Conservation (phyloP, 208 protist genomes). For the Sergeia podlipaevii region DNA sequence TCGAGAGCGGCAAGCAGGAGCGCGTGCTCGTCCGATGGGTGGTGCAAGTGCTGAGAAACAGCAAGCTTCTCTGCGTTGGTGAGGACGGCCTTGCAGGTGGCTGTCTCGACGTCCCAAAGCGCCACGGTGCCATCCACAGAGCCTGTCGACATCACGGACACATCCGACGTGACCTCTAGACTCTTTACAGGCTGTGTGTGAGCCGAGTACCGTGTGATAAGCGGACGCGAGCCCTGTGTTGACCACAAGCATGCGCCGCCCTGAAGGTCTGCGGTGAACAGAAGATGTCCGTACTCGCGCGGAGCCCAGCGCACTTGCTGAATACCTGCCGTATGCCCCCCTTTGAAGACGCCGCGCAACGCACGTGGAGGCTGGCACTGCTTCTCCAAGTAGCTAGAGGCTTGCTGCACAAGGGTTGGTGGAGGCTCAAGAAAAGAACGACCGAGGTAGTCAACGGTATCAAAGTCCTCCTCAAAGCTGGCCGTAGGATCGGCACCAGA, state of each 20-base stretch:
- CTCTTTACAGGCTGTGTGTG: constrained; percentile 91
- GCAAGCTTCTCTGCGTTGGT: constrained; percentile 58
- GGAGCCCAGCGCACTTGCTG: constrained; percentile 92
- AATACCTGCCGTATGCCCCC: constrained; percentile 84
- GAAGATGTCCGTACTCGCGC: constrained; percentile 86
- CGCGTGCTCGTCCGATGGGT: constrained; percentile 48
- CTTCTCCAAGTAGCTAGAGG: constrained; percentile 10
- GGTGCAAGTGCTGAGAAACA: constrained; percentile 72
- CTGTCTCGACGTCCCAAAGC: constrained; percentile 96
- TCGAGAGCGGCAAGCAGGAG: constrained; percentile 64
- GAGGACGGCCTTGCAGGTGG: constrained; percentile 49
- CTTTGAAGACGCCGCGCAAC: constrained; percentile 40
- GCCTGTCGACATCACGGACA: constrained; percentile 87
- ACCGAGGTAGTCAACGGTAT: constrained; percentile 67
- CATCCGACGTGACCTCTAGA: constrained; percentile 85
- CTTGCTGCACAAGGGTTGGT: constrained; percentile 34
- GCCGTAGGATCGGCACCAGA: constrained; percentile 2
- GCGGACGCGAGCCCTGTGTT: constrained; percentile 30
- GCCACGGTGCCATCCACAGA: constrained; percentile 84
- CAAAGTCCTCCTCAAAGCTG: constrained; percentile 42
- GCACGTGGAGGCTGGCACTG: constrained; percentile 40
- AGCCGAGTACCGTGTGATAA: constrained; percentile 91
- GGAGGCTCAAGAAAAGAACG: constrained; percentile 70
- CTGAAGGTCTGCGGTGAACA: constrained; percentile 92
- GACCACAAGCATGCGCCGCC: constrained; percentile 88